Evolutionary conservation across 1,284 basidiomycete species (phyloP).

Genomic region (Cystobasidium slooffiae): DNA sequence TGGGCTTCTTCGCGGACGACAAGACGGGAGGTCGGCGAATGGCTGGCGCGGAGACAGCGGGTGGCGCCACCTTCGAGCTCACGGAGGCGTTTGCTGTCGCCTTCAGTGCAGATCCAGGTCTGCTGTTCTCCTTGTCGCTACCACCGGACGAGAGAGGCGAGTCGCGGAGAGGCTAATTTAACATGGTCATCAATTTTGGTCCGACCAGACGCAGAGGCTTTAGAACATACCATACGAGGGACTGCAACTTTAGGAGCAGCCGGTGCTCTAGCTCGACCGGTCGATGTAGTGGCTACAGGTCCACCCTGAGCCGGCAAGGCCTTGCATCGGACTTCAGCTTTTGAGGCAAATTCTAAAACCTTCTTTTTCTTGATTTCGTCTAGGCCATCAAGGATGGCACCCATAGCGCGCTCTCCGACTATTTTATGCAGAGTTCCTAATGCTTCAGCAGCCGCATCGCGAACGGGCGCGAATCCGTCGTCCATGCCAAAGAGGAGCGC

Average conservation of each 20-base stretch:
- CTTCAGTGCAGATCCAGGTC: conserved; percentile 56
- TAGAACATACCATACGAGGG: not conserved
- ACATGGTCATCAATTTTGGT: too few relatives aligned
- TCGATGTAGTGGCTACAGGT: conserved; percentile 51
- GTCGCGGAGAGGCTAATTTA: too few relatives aligned
- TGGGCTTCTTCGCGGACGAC: conserved; percentile 59
- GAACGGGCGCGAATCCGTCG: conserved; percentile 87
- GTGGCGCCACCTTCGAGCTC: not conserved
- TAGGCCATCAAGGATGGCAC: conserved; percentile 81
- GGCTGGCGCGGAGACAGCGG: not conserved
- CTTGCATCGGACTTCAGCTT: conserved; percentile 81
- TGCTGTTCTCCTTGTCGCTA: conserved; percentile 47
- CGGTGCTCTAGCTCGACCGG: not conserved
- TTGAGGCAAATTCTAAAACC: conserved; percentile 90
- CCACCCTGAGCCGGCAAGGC: conserved; percentile 57
- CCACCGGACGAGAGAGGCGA: not conserved
- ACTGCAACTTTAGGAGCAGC: not conserved
- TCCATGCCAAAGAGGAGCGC: conserved; percentile 76
- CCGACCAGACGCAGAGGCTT: not conserved
- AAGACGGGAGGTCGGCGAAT: conserved; percentile 4
- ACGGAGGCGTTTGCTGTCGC: not conserved
- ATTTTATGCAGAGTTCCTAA: conserved; percentile 96
- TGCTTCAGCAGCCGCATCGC: conserved; percentile 84
- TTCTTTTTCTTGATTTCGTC: conserved; percentile 90
- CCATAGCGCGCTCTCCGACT: conserved; percentile 90